A percentile compares a stretch with the other conserved stretches of the same genome.
Evolutionary conservation across 257 asterid species (phyloP).

Genomic region (Solanum clarkiae): DNA sequence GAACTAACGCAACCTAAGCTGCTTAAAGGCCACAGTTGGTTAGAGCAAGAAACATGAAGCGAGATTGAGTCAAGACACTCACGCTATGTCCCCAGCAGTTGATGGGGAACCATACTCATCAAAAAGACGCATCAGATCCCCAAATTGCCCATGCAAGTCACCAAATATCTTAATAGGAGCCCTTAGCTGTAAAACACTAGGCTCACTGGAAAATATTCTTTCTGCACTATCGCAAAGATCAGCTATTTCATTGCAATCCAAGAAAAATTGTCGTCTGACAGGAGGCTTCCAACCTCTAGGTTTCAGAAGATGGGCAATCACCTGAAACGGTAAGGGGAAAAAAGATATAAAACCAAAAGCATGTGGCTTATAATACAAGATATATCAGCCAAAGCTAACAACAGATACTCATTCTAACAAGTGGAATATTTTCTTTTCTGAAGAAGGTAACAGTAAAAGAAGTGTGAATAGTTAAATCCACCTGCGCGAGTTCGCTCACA

Average conservation of each 20-base stretch:
- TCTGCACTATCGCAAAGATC: constrained; percentile 99
- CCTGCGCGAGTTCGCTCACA: neutral
- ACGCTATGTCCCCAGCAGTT: constrained; percentile 99
- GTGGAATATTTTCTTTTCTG: neutral
- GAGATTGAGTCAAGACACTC: constrained; percentile 11
- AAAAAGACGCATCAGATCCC: constrained; percentile 97
- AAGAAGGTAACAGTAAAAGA: neutral
- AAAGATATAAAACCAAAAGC: neutral
- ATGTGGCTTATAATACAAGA: neutral
- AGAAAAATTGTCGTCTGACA: constrained; percentile 92
- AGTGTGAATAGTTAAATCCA: neutral
- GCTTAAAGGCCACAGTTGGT: neutral
- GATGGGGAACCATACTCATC: constrained; percentile 99
- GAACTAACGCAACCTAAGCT: neutral
- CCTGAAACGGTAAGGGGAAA: constrained; percentile 23
- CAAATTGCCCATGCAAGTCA: constrained; percentile 98
- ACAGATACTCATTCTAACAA: neutral
- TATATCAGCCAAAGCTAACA: neutral
- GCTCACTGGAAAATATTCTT: constrained; percentile 85
- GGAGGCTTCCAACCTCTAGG: constrained; percentile 99
- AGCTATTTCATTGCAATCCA: constrained; percentile 97
- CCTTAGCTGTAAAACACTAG: constrained; percentile 85
- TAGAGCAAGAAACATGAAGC: neutral
- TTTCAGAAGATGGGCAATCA: constrained; percentile 81
- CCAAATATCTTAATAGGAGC: constrained; percentile 98